Percentiles rank a stretch among this genome's conserved stretches.
These are phyloP conservation scores for Globisporangium cederbergense DNA, from an alignment of 352 stramenopile species.

Conservation along the genomic window DNA sequence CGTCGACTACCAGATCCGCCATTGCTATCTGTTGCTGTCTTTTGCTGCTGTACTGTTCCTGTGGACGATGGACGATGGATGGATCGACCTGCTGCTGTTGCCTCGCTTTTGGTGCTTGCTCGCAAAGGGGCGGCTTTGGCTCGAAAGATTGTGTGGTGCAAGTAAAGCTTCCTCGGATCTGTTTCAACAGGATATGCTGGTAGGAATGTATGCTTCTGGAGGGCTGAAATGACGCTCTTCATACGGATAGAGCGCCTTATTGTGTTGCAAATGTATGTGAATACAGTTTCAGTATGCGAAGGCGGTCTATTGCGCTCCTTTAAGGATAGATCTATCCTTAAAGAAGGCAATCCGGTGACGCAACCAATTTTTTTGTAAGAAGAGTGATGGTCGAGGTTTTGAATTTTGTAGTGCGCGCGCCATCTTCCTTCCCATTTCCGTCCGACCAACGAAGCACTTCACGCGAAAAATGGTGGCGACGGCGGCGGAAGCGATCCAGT, in stretches of 20 bases:
- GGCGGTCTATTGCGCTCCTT: no score
- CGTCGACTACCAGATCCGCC: constrained; percentile 86
- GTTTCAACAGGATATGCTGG: no score
- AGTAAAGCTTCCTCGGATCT: constrained; percentile 21
- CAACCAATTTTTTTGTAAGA: no score
- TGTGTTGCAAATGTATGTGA: no score
- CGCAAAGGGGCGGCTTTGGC: constrained; percentile 17
- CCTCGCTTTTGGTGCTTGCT: constrained; percentile 4
- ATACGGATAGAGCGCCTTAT: no score
- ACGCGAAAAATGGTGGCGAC: constrained; percentile 24
- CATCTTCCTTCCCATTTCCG: constrained; percentile 14
- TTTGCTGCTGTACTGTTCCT: constrained; percentile 3
- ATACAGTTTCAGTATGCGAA: no score
- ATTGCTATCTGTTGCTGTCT: constrained; percentile 37
- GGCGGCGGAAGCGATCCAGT: constrained; percentile 37
- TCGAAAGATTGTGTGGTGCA: constrained; percentile 44
- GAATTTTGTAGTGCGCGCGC: constrained; percentile 13
- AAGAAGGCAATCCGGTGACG: no score
- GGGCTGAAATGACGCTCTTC: no score
- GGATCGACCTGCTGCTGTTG: neutral
- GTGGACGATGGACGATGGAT: neutral
- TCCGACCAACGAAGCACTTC: constrained; percentile 4
- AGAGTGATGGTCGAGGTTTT: constrained; percentile 9
- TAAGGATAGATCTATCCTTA: no score
- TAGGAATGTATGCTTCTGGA: no score